These are phyloP conservation scores for Lepidium sativum DNA, from an alignment of 345 rosid genomes.

Conservation along the genomic window DNA sequence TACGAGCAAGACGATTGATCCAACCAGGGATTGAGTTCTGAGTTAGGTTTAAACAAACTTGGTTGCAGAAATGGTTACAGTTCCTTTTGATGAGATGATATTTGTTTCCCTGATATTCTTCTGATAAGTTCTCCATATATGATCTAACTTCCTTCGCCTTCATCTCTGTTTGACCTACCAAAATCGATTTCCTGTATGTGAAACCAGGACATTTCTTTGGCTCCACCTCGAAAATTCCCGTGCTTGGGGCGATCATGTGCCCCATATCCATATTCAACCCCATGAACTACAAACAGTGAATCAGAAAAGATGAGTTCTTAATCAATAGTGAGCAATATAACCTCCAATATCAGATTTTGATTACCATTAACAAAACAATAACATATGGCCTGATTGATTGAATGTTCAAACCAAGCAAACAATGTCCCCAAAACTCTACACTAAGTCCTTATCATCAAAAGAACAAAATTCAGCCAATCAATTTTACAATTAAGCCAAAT, in stretches of 20 bases:
- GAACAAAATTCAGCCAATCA: too few species aligned
- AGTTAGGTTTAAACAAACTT: slow-evolving; percentile 55
- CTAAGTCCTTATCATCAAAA: not conserved
- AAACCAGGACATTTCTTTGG: slow-evolving; percentile 88
- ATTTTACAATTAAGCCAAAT: too few species aligned
- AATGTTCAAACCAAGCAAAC: not conserved
- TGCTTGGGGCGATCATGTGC: slow-evolving; percentile 65
- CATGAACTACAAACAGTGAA: slow-evolving; percentile 47
- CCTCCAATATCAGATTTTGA: not conserved
- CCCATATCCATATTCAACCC: slow-evolving; percentile 86
- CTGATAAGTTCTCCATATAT: slow-evolving; percentile 69
- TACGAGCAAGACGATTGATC: slow-evolving; percentile 94
- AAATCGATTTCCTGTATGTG: slow-evolving; percentile 75
- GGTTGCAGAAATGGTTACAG: slow-evolving; percentile 94
- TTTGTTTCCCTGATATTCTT: slow-evolving; percentile 57
- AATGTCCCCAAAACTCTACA: not conserved
- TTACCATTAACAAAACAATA: not conserved
- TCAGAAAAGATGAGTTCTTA: not conserved
- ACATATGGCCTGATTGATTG: not conserved
- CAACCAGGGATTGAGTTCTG: slow-evolving; percentile 75
- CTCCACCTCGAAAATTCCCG: slow-evolving; percentile 91
- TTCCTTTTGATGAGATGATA: slow-evolving; percentile 89
- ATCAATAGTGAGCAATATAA: not conserved
- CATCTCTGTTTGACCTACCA: slow-evolving; percentile 84
- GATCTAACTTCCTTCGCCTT: slow-evolving; percentile 58